Evolutionary conservation across 2,329 filamentous ascomycete species (phyloP).

Genomic region (Xylaria multiplex): DNA sequence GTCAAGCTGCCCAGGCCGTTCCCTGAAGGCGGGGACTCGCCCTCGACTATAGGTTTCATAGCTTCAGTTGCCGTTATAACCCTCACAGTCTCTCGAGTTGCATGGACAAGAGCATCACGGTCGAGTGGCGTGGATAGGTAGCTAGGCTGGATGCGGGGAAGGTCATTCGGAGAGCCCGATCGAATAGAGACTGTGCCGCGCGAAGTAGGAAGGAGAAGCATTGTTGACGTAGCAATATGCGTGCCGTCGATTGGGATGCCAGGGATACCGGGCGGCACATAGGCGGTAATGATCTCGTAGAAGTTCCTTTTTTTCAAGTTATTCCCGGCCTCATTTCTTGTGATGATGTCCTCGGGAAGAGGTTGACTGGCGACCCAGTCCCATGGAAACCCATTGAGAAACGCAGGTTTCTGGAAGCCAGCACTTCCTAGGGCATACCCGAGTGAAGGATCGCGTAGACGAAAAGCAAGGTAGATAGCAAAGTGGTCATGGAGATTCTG

Average conservation of each 20-base stretch:
- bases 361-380: constrained; percentile 41
- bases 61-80: constrained; percentile 30
- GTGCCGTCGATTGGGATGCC: constrained; percentile 40
- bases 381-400: constrained; percentile 42
- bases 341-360: constrained; percentile 23
- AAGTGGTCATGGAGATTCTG: constrained; percentile 46
- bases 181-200: constrained; percentile 38
- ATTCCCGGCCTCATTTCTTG: no score
- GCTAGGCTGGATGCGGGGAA: constrained; percentile 37
- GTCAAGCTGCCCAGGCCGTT: constrained; percentile 36
- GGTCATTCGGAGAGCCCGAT: constrained; percentile 31
- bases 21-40: constrained; percentile 38
- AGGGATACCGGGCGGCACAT: constrained; percentile 39
- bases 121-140: constrained; percentile 35
- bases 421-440: constrained; percentile 43
- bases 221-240: constrained; percentile 43
- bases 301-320: constrained; percentile 37
- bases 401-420: constrained; percentile 37
- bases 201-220: constrained; percentile 41
- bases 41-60: constrained; percentile 37
- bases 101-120: constrained; percentile 37
- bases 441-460: constrained; percentile 42
- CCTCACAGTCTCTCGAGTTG: constrained; percentile 35
- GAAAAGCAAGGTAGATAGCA: constrained; percentile 41
- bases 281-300: constrained; percentile 41